Conservation (phyloP, 768 basidiomycete genomes). For the Suillus brevipes region DNA sequence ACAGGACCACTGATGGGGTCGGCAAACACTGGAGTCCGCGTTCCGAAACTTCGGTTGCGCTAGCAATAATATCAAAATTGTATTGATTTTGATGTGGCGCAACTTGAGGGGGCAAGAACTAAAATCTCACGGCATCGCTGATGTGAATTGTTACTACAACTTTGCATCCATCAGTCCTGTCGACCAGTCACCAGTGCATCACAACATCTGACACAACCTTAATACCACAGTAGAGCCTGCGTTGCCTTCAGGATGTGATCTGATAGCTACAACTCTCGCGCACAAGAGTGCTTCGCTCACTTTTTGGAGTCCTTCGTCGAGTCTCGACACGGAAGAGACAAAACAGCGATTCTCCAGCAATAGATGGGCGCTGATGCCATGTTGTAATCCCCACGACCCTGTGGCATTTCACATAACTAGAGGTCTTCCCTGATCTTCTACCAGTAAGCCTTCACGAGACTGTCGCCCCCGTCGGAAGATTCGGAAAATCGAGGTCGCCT, state of each 20-base stretch:
- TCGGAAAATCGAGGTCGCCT: neutral
- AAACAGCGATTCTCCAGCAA: neutral
- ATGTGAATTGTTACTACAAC: too few relatives aligned
- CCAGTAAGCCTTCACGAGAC: neutral
- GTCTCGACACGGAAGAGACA: neutral
- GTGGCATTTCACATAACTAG: too few relatives aligned
- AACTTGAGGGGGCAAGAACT: too few relatives aligned
- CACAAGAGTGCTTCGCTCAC: neutral
- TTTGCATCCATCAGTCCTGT: neutral
- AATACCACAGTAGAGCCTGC: too few relatives aligned
- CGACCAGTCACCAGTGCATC: neutral
- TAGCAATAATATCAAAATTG: too few relatives aligned
- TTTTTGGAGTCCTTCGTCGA: neutral
- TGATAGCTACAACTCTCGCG: neutral
- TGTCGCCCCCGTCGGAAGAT: neutral
- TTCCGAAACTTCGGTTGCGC: too few relatives aligned
- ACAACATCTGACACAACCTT: neutral
- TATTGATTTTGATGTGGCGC: too few relatives aligned
- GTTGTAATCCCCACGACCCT: neutral
- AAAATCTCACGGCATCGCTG: too few relatives aligned
- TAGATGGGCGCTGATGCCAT: neutral
- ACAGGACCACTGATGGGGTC: too few relatives aligned
- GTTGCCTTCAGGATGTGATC: neutral
- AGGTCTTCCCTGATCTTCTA: neutral
- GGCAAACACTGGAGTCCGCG: too few relatives aligned